phyloP scores from a whole-genome alignment of 139 green algal genomes.

The Edaphochlamys debaryana region DNA sequence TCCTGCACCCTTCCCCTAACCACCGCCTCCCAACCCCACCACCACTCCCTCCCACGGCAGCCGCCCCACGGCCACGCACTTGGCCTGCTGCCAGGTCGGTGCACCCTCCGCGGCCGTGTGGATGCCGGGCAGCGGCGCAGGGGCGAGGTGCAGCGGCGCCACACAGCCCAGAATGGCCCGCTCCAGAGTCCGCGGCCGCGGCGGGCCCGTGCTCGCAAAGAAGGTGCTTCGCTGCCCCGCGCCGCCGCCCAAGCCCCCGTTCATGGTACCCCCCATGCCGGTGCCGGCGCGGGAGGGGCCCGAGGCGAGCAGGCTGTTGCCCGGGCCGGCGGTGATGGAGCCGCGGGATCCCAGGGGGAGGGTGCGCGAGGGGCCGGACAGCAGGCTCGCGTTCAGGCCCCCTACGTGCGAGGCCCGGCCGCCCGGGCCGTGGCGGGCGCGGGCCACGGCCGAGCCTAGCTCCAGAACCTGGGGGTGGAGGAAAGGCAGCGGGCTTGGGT shows the following conservation, averaged over 20 bases:
- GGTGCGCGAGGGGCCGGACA: too few species aligned
- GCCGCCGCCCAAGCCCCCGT: neutral
- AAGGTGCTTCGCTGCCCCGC: neutral
- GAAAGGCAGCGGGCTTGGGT: neutral
- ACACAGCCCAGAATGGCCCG: neutral
- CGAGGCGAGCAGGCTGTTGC: too few species aligned
- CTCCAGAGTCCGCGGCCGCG: slow-evolving; percentile 17
- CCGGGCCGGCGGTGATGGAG: too few species aligned
- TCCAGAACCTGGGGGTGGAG: slow-evolving; percentile 6
- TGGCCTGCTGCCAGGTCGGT: slow-evolving; percentile 26
- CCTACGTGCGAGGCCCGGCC: neutral
- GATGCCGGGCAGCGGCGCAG: neutral
- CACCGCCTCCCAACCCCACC: too few species aligned
- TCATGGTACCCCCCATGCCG: neutral
- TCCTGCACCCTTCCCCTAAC: too few species aligned
- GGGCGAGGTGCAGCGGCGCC: slow-evolving; percentile 1
- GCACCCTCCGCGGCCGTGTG: slow-evolving; percentile 13
- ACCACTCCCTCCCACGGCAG: too few species aligned
- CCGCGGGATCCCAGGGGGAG: too few species aligned
- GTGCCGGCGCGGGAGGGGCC: neutral
- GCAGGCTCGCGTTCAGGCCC: too few species aligned
- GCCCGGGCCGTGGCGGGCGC: slow-evolving; percentile 1
- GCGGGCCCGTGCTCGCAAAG: neutral
- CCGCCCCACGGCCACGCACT: neutral
- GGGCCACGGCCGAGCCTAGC: neutral